Percentiles rank a stretch among this genome's conserved stretches.
Conservation (phyloP, 805 yeast genomes). For the Cyberlindnera nakhonratchasimensis region DNA sequence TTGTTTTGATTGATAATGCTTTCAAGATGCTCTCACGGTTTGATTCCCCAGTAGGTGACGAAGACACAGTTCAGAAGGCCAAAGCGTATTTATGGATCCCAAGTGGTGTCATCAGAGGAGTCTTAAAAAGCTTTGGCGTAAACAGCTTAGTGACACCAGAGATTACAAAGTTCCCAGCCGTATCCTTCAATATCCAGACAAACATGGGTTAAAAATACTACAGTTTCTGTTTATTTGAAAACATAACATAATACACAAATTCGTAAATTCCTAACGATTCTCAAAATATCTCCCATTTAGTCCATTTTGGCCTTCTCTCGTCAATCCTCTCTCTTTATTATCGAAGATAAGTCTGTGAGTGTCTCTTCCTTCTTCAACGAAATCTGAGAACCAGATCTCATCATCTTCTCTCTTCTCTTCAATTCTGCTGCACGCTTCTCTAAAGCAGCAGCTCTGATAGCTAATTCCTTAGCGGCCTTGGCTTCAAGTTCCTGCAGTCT, state of each 20-base stretch:
- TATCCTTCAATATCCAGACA: conserved; percentile 72
- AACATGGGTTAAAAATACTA: conserved; percentile 12
- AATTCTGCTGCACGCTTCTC: conserved; percentile 66
- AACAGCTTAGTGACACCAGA: conserved; percentile 66
- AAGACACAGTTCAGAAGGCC: conserved; percentile 43
- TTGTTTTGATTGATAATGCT: conserved; percentile 68
- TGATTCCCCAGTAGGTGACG: conserved; percentile 40
- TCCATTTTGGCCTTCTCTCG: too few relatives aligned
- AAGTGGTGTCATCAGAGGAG: conserved; percentile 73
- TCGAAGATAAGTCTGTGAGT: conserved; percentile 49
- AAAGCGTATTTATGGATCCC: conserved; percentile 64
- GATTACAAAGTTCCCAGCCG: conserved; percentile 55
- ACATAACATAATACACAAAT: too few relatives aligned
- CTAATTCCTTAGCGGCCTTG: conserved; percentile 70
- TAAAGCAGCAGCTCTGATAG: conserved; percentile 68
- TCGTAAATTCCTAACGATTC: too few relatives aligned
- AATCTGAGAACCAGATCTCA: conserved; percentile 33
- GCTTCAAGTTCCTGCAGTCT: conserved; percentile 77
- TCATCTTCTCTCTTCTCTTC: conserved; percentile 58
- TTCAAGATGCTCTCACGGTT: conserved; percentile 54
- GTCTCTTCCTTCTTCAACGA: conserved; percentile 49
- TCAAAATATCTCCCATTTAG: too few relatives aligned
- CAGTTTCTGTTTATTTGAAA: too few relatives aligned
- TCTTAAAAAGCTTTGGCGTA: conserved; percentile 64
- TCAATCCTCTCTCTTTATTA: conserved; percentile 27